These are phyloP conservation scores for Cystobasidium ongulense DNA, from an alignment of 768 basidiomycete genomes.

Conservation along the genomic window DNA sequence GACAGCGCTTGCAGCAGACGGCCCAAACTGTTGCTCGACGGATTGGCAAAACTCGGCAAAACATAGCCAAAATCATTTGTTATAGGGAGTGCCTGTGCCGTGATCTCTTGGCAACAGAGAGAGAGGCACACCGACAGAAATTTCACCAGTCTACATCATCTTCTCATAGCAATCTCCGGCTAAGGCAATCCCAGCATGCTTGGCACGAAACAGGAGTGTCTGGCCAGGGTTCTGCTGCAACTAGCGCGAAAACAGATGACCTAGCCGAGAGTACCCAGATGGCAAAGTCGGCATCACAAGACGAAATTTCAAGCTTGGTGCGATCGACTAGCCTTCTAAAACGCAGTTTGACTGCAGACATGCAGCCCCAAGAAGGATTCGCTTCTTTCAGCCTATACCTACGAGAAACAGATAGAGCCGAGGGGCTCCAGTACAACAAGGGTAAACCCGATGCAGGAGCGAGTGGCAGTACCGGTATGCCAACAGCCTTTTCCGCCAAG, in stretches of 20 bases:
- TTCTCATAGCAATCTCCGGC: neutral
- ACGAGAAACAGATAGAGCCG: neutral
- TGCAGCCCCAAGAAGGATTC: neutral
- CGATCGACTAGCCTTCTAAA: neutral
- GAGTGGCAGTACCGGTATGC: neutral
- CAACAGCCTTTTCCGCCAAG: neutral
- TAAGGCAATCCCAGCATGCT: neutral
- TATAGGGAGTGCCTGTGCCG: conserved; percentile 64
- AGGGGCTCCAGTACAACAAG: neutral
- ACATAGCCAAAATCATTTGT: conserved; percentile 51
- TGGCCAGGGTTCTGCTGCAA: neutral
- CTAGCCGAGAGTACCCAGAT: neutral
- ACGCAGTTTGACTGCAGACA: conserved; percentile 12
- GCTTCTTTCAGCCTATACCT: neutral
- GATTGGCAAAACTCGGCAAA: conserved; percentile 48
- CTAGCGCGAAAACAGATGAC: neutral
- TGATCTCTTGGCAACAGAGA: conserved; percentile 54
- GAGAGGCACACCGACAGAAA: conserved; percentile 22
- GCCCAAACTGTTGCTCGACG: conserved; percentile 60
- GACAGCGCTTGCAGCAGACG: conserved; percentile 61
- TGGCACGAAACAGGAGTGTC: neutral
- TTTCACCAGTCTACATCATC: neutral
- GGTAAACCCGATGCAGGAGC: neutral
- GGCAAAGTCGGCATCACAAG: neutral
- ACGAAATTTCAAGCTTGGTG: neutral